Percentiles rank a stretch among this genome's conserved stretches.
These are phyloP conservation scores for Stramenopiles sp. DNA, from an alignment of 352 stramenopile genomes.

Conservation along the genomic window DNA sequence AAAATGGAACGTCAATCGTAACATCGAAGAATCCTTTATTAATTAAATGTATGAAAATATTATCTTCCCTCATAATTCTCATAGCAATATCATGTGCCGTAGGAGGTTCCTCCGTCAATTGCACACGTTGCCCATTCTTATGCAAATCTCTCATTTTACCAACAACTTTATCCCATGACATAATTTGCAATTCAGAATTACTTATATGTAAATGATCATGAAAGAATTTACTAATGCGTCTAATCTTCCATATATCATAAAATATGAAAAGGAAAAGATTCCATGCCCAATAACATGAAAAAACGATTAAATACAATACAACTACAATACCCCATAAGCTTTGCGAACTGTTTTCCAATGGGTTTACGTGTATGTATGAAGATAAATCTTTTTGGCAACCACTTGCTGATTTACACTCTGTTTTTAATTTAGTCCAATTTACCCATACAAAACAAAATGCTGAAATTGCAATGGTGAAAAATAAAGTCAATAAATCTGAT, in stretches of 20 bases:
- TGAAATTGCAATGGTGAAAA: slow-evolving; percentile 83
- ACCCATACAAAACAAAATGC: slow-evolving; percentile 83
- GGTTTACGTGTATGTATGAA: slow-evolving; percentile 32
- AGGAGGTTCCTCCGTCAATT: slow-evolving; percentile 44
- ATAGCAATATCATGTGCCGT: slow-evolving; percentile 66
- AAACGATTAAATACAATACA: slow-evolving; percentile 7
- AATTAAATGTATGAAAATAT: slow-evolving; percentile 93
- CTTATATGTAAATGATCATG: slow-evolving; percentile 14
- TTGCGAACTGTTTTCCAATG: slow-evolving; percentile 27
- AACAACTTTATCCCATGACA: slow-evolving; percentile 68
- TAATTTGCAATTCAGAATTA: slow-evolving; percentile 46
- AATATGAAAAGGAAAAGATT: neutral
- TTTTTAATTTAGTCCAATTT: slow-evolving; percentile 69
- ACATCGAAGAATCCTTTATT: slow-evolving; percentile 79
- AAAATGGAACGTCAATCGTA: slow-evolving; percentile 39
- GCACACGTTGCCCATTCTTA: slow-evolving; percentile 41
- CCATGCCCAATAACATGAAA: slow-evolving; percentile 9
- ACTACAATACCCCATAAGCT: slow-evolving; percentile 39
- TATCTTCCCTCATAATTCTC: slow-evolving; percentile 92
- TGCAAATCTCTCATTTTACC: slow-evolving; percentile 47
- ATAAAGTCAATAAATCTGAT: slow-evolving; percentile 34
- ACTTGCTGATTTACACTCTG: slow-evolving; percentile 44
- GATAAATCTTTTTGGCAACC: slow-evolving; percentile 51
- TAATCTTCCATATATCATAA: slow-evolving; percentile 12
- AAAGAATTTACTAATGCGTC: slow-evolving; percentile 47